A percentile compares a stretch with the other conserved stretches of the same genome.
phyloP scores from a whole-genome alignment of 345 rosid genomes.

The Melaleuca quinquenervia region DNA sequence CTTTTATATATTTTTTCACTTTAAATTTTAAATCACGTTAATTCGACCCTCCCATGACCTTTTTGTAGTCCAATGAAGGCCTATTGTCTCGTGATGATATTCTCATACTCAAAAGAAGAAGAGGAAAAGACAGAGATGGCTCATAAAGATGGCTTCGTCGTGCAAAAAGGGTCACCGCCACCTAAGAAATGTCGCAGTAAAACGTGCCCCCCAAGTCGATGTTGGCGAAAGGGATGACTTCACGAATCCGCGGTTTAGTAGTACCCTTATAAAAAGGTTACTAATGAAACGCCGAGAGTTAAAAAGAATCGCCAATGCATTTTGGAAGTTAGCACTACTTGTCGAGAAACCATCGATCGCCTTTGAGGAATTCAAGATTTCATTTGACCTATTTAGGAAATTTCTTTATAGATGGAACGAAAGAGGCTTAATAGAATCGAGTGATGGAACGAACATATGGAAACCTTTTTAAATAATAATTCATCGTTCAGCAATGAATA shows the following conservation, averaged over 20 bases:
- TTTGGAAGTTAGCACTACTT: background rate
- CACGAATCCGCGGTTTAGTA: background rate
- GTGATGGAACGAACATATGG: background rate
- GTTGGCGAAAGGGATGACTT: background rate
- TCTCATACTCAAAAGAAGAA: background rate
- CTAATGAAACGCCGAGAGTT: background rate
- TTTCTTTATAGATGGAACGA: background rate
- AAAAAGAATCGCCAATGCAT: background rate
- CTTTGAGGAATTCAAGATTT: background rate
- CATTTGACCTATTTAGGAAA: fast-evolving
- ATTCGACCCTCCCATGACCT: background rate
- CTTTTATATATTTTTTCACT: background rate
- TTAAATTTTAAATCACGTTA: background rate
- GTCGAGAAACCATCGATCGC: background rate
- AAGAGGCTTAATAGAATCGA: fast-evolving
- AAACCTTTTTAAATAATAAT: background rate
- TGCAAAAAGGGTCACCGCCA: background rate
- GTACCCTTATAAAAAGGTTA: background rate
- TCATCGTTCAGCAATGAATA: fast-evolving
- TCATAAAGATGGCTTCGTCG: background rate
- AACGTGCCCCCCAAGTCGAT: background rate
- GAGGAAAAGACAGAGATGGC: background rate
- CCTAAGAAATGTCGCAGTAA: background rate
- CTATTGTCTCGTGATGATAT: background rate
- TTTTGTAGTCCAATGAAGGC: background rate